Base-by-base conservation (phyloP, 352 stramenopile genomes). In the Phytopythium cucurbitacearum region DNA sequence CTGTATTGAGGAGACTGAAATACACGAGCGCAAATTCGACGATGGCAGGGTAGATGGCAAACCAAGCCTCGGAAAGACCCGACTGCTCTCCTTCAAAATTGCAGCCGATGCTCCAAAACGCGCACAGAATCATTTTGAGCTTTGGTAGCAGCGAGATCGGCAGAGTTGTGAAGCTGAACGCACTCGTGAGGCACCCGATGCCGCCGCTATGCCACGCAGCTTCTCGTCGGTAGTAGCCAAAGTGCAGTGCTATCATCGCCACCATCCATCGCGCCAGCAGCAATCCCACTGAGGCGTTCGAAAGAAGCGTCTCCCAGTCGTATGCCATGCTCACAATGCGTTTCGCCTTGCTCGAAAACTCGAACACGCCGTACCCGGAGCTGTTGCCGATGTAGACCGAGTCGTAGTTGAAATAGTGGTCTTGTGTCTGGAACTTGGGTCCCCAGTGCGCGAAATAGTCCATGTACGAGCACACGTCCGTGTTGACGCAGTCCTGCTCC, bases 241-340 rank as follows among this genome's bases (percentile, higher is more conserved):
- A 40, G 7, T 73, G 70, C 9, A 81, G 55, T 32, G 71, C 64
- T n/a, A 62, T 21, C 54, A 84, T 71, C 1, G 53, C 60, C 7
- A 71, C 50, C 16, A 78, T 57, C 75, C 75, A 86, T 8, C 66
- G 75, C 1, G 64, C 41, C 0, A 84, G 48, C 33, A 82, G 35
- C 40, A 67, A 37, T 4, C 41, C 40, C 32, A 84, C 40, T 3
- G 70, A 79, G 0, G 69, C 40, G 43, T 80, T 87, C 3, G 68
- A 56, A 39, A 87, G 68, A 4, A 81, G 21, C 15, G 58, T 70
- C 56, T 80, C 67, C 57, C 70, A 69, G 40, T 71, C 65, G 52
- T 82, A 86, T 0, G 65, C 40, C 40, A 59, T 73, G 10, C 40
- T 46, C 34, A 75, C 54, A 0, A 54, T 58, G 11, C 51, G 57